Base-by-base conservation (phyloP, 2,329 filamentous ascomycete genomes). In the Penicillium sp. region DNA sequence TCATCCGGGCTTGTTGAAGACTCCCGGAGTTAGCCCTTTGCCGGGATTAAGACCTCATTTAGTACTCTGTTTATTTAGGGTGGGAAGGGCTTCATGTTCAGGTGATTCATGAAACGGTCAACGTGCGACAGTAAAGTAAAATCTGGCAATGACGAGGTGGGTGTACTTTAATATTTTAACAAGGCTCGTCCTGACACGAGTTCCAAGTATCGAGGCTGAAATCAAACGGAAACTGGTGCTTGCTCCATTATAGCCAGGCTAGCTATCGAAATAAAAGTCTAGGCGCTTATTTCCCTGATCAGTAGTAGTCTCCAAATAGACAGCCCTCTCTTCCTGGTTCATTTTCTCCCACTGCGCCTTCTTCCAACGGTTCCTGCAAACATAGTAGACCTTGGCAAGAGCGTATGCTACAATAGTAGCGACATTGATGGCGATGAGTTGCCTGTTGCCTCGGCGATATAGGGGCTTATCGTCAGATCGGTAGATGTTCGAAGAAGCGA, bases 201-300 rank as follows among this genome's bases (percentile, higher is more conserved):
- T 13, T 33, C 14, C 14, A 7, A 33, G 5, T 16, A 33, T 4
- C 11, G 4, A 14, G 29, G 29, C 29, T 31, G 11, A 0, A 5
- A 13, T 4, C 29, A 31, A 31, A 11, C 29, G 11, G 13, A 11
- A 31, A 5, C 13, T 4, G 4, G 10, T 14, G 29, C 14, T 31
- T 4, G 11, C 11, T 31, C 29, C 29, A 14, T 31, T 11, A 31
- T 2, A 31, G 29, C 29, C 13, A 13, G 4, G 11, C 37, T 21
- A 83, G 61, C 81, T 80, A 11, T 69, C 78, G 59, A 85, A 85
- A 19, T 80, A 68, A 64, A 85, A 85, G 62, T 85, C 82, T 53
- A 84, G 67, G 48, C 82, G 75, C 70, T 84, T 81, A 57, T 78
- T 78, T 0, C 83, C 83, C 65, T 84, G 75, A 57, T 85, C 82